Conservation (phyloP, 1,284 basidiomycete species). For the Trametes sp. region DNA sequence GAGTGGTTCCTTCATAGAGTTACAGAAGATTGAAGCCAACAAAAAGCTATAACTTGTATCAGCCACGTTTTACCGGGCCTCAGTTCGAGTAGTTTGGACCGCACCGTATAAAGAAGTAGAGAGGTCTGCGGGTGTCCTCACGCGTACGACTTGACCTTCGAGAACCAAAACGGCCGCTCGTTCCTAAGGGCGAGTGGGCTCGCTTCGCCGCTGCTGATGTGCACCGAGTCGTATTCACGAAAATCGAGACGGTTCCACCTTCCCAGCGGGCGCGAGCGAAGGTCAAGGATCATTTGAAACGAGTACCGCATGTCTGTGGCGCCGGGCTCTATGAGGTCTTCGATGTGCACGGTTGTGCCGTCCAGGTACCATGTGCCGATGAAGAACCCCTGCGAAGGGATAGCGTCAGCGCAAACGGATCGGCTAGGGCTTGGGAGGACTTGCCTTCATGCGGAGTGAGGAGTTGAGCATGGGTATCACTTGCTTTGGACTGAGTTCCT, state of each 20-base stretch:
- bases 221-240: constrained; percentile 75
- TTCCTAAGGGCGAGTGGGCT: constrained; percentile 79
- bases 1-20: too few relatives aligned
- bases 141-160: constrained; percentile 75
- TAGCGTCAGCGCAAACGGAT: not conserved
- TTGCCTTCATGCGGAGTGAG: constrained; percentile 80
- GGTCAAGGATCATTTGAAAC: constrained; percentile 84
- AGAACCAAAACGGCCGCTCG: constrained; percentile 93
- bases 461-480: constrained; percentile 83
- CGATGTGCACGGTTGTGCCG: constrained; percentile 65
- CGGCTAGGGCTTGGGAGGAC: too few relatives aligned
- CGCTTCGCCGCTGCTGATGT: constrained; percentile 78
- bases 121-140: not conserved
- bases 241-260: constrained; percentile 92
- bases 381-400: constrained; percentile 61
- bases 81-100: too few relatives aligned
- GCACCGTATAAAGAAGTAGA: too few relatives aligned
- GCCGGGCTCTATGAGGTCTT: constrained; percentile 62
- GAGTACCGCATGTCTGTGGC: constrained; percentile 59
- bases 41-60: too few relatives aligned
- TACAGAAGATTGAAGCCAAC: too few relatives aligned
- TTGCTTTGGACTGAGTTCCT: constrained; percentile 76
- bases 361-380: constrained; percentile 74
- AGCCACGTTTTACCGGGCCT: too few relatives aligned
- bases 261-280: constrained; percentile 83